Percentiles rank a stretch among this genome's conserved stretches.
These are phyloP conservation scores for Ganoderma lingzhi DNA, from an alignment of 1,284 basidiomycete species.

Conservation along the genomic window DNA sequence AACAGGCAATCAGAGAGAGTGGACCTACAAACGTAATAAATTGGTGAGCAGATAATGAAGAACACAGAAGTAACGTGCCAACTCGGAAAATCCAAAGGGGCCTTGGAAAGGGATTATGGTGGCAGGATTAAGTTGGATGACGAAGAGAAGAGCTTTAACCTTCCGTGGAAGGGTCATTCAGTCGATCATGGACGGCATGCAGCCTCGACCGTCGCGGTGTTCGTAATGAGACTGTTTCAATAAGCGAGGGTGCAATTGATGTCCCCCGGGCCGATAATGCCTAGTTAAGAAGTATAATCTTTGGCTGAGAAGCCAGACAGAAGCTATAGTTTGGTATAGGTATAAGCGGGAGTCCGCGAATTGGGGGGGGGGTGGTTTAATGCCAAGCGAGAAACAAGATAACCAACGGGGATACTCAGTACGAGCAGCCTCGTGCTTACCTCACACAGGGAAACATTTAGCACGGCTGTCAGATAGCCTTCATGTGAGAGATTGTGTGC, in stretches of 20 bases:
- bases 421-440: not conserved
- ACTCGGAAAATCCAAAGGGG: not conserved
- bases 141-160: not conserved
- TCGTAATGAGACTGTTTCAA: not conserved
- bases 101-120: not conserved
- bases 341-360: not conserved
- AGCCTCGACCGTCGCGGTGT: not conserved
- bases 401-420: not conserved
- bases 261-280: not conserved
- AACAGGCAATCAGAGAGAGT: not conserved
- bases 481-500: not conserved
- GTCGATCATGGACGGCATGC: not conserved
- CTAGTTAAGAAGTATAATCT: not conserved
- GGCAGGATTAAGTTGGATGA: not conserved
- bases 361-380: not conserved
- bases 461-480: slow-evolving; percentile 10
- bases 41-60: not conserved
- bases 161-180: not conserved
- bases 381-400: not conserved
- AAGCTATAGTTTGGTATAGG: not conserved
- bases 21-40: slow-evolving; percentile 2
- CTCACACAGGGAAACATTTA: not conserved
- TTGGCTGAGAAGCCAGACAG: not conserved
- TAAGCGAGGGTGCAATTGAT: not conserved
- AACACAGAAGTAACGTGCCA: not conserved